Evolutionary conservation across 176 grass and related monocot genomes (phyloP), one percentile per base, ranked within the genome.

Genomic region (Pontederia crassipes): DNA sequence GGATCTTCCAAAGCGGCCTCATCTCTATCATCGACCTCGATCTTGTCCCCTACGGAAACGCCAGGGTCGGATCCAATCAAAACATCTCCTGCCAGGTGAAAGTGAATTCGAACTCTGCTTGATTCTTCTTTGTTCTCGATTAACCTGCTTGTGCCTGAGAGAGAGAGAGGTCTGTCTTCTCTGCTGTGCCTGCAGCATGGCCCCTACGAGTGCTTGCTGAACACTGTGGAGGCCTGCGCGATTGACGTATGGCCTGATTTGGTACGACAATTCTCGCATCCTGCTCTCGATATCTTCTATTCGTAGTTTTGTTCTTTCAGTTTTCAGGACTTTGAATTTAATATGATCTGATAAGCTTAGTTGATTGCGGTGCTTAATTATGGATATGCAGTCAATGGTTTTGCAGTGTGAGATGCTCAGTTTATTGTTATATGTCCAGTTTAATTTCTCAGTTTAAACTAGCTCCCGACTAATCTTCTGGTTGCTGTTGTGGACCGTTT

Each of bases 11-110:
- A 8, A 62, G 78, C 53, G 85, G 89, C 3, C 45, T 95, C 54
- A 76, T 89, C 79, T 71, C 60, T 55, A 78, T 50, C 69, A 79
- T 89, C 4, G 66, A 83, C 68, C 85, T 95, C 57, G 66, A 77
- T 13, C 85, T 95, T 28, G 68, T 89, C 67, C 89, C 89, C 55
- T 89, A 86, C 61, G 85, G 89, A 55, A 95, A 86, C 76, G 85
- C 82, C 10, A 76, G 11, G 51, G 69, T 95, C 64, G 35, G 35
- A 11, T 55, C 84, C 47, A 80, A 95, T 69, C 61, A 64, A 67
- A 77, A 77, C 73, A 86, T 95, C 82, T 73, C 59, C 1, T 95
- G 89, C 67, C 82, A 95, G 89, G 89, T 95, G 27, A 7, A 11
- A 4, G 17, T 27, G 1, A 6, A 32, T 16, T 8, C 28, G 46